Conservation (phyloP, 2,329 filamentous ascomycete species). For the Pseudogymnoascus sp. region DNA sequence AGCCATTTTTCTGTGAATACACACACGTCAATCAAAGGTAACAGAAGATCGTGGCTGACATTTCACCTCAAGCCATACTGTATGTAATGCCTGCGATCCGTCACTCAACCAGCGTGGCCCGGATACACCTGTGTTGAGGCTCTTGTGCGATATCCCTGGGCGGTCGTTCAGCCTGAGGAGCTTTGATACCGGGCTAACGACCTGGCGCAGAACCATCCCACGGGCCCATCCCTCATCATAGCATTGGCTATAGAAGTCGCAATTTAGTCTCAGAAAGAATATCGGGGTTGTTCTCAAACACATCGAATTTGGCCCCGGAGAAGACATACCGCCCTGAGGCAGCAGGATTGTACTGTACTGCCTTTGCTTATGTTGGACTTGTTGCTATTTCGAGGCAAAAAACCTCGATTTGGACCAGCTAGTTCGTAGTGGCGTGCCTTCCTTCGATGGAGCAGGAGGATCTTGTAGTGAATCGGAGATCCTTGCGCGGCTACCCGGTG, state of each 20-base stretch:
- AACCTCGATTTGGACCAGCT: background rate
- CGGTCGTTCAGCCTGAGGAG: background rate
- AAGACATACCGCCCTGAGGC: background rate
- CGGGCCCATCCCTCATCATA: background rate
- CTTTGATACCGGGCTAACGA: background rate
- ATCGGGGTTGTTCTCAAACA: background rate
- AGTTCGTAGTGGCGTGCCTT: background rate
- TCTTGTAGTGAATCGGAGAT: background rate
- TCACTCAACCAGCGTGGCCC: background rate
- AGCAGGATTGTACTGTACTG: background rate
- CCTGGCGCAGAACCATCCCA: background rate
- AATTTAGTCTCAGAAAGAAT: background rate
- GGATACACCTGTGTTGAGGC: background rate
- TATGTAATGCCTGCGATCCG: background rate
- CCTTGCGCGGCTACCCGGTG: background rate
- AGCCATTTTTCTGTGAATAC: background rate
- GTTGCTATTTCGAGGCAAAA: background rate
- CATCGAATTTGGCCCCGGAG: background rate
- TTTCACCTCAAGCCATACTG: background rate
- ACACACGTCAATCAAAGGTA: constrained; percentile 5
- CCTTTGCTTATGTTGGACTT: background rate
- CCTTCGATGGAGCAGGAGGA: background rate
- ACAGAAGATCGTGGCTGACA: constrained; percentile 1
- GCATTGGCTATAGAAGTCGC: background rate
- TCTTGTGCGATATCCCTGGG: background rate